Base-by-base conservation (phyloP, 2,329 filamentous ascomycete species). In the Aspergillus pseudotamarii region DNA sequence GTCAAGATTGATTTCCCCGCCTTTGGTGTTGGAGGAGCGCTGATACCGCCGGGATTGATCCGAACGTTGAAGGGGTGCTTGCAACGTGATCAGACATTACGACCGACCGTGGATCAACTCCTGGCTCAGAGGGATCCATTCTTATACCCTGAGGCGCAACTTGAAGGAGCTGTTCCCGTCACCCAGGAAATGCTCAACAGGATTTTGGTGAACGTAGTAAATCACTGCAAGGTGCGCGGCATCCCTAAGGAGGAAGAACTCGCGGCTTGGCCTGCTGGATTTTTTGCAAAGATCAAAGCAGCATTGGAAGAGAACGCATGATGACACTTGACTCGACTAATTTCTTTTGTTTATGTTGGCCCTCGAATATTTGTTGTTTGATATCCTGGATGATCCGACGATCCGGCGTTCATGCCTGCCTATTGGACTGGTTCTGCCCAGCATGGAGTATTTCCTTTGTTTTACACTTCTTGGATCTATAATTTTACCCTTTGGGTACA, bases 201-300 rank as follows among this genome's bases (percentile, higher is more conserved):
- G 66, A 86, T 89, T 36, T 82, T 89, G 66, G 80, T 81, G 58
- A 85, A 85, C 55, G 86, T 89, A 19, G 83, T 87, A 4, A 83
- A 87, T 64, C 83, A 88, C 66, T 89, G 87, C 71, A 78, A 83
- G 34, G 84, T 84, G 28, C 84, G 83, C 64, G 82, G 84, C 4
- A 72, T 84, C 6, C 87, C 87, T 3, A 84, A 78, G 19, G 84
- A 87, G 41, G 84, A 86, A 62, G 87, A 89, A 71, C 66, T 83
- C 65, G 76, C 77, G 32, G 78, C 73, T 38, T 84, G 82, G 82
- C 81, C 81, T 0, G 77, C 77, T 23, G 80, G 80, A 14, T 82
- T 83, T 64, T 82, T 82, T 65, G 78, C 79, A 43, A 82, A 82
- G 68, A 78, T 83, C 62, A 80, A 79, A 71, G 75, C 79, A 61